Conservation (phyloP, 306 rosid genomes). For the Sesbania bispinosa region DNA sequence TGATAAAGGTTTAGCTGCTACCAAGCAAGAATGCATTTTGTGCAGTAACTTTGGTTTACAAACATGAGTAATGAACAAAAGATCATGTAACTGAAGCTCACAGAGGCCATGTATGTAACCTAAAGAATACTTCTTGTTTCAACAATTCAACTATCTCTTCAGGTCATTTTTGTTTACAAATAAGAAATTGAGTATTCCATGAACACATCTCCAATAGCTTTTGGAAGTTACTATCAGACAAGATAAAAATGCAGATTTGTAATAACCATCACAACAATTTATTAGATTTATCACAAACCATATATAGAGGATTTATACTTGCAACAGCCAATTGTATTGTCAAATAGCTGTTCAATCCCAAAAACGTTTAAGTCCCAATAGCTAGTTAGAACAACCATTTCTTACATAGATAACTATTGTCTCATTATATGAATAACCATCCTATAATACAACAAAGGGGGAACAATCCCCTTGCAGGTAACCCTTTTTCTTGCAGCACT, state of each 20-base stretch:
- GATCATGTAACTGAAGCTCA: no score
- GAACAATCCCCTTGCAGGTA: no score
- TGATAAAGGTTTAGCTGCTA: no score
- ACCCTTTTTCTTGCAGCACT: slow-evolving; percentile 26
- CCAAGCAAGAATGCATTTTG: no score
- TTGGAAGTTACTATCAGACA: background rate
- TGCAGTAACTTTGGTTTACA: background rate
- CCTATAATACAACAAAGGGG: background rate
- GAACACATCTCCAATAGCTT: background rate
- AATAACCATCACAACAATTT: background rate
- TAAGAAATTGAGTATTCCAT: background rate
- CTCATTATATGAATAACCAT: background rate
- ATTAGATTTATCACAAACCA: background rate
- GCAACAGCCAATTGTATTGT: background rate
- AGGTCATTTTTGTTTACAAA: background rate
- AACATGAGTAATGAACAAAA: background rate
- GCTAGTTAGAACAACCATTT: background rate
- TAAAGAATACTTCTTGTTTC: background rate
- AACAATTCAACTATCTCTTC: background rate
- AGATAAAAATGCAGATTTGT: background rate
- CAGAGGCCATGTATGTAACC: no score
- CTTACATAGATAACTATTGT: background rate
- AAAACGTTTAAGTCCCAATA: background rate
- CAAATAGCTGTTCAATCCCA: background rate
- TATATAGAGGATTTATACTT: background rate